Percentiles rank a stretch among this genome's conserved stretches.
These are phyloP conservation scores for Achaetomium macrosporum DNA, from an alignment of 2,329 filamentous ascomycete species.

Conservation along the genomic window DNA sequence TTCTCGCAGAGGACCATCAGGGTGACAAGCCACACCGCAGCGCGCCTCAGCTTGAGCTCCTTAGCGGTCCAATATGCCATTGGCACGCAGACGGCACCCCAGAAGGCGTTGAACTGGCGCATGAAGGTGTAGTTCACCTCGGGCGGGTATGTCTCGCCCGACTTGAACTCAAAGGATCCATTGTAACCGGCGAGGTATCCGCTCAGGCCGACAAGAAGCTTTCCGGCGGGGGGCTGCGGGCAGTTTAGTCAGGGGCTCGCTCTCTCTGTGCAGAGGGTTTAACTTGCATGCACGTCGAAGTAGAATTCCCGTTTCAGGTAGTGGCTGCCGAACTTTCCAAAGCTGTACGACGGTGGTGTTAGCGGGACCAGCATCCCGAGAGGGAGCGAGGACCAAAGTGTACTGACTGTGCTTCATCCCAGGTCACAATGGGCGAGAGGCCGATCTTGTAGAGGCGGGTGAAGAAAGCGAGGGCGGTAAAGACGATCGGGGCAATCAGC, in stretches of 20 bases:
- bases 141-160: constrained; percentile 87
- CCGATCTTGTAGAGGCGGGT: constrained; percentile 66
- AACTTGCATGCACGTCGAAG: constrained; percentile 61
- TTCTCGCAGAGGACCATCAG: constrained; percentile 98
- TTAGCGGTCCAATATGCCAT: constrained; percentile 92
- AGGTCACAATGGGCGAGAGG: constrained; percentile 59
- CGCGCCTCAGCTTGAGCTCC: constrained; percentile 78
- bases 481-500: constrained; percentile 55
- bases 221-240: constrained; percentile 77
- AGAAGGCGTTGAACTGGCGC: constrained; percentile 94
- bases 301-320: constrained; percentile 99
- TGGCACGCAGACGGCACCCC: constrained; percentile 87
- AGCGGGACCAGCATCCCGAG: constrained; percentile 15
- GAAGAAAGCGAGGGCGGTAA: constrained; percentile 57
- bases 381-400: constrained; percentile 13
- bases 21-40: constrained; percentile 90
- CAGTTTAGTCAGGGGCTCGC: constrained; percentile 18
- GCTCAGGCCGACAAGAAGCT: constrained; percentile 95
- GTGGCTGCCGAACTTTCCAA: constrained; percentile 97
- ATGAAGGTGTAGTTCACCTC: constrained; percentile 98
- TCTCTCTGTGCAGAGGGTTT: neutral
- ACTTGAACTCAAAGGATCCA: constrained; percentile 99
- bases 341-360: constrained; percentile 45
- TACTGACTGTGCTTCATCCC: constrained; percentile 61
- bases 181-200: constrained; percentile 97